Conservation (phyloP, 768 basidiomycete species). For the Rhizopogon sp. region DNA sequence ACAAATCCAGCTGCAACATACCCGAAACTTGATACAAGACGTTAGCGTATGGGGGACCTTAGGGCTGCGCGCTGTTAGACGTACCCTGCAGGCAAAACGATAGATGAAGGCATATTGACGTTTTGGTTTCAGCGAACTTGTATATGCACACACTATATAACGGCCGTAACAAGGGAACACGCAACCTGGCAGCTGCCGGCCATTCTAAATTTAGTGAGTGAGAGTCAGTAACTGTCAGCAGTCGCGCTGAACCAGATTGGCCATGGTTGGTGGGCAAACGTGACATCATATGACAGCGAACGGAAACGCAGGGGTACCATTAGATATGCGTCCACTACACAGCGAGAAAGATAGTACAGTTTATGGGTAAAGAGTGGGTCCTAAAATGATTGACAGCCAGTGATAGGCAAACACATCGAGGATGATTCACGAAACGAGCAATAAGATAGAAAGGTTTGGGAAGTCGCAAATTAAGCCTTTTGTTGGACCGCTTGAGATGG, state of each 20-base stretch:
- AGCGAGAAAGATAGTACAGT: not conserved
- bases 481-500: not conserved
- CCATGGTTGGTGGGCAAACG: too few relatives aligned
- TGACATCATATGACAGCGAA: not conserved
- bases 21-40: constrained; percentile 7
- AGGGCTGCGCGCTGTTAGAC: not conserved
- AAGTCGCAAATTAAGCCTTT: not conserved
- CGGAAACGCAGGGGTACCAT: not conserved
- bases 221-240: not conserved
- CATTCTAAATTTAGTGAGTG: not conserved
- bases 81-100: constrained; percentile 1
- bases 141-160: too few relatives aligned
- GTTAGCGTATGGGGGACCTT: not conserved
- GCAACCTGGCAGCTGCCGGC: not conserved
- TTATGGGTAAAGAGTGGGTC: not conserved
- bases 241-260: not conserved
- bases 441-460: not conserved
- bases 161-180: not conserved
- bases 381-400: not conserved
- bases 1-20: constrained; percentile 19
- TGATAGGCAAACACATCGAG: not conserved
- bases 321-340: not conserved
- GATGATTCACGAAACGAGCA: not conserved
- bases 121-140: not conserved
- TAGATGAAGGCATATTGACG: not conserved